Conservation (phyloP, 352 stramenopile species). For the Globisporangium nagaii region DNA sequence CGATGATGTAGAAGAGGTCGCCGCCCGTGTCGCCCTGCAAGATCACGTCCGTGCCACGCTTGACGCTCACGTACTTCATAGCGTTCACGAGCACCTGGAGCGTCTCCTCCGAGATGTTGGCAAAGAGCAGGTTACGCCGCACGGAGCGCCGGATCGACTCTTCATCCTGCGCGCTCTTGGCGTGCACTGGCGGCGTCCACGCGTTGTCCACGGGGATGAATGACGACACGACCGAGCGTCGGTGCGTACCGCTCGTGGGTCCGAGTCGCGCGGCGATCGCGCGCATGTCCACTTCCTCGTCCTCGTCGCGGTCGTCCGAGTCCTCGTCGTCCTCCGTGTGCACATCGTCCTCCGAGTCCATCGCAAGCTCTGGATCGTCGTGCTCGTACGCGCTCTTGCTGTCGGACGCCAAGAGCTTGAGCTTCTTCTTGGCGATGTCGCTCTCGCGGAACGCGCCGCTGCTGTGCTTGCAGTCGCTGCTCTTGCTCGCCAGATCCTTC, state of each 20-base stretch:
- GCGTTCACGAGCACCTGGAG: constrained; percentile 61
- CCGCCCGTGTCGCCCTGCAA: constrained; percentile 63
- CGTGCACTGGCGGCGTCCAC: constrained; percentile 46
- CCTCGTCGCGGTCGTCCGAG: constrained; percentile 12
- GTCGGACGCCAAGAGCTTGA: constrained; percentile 18
- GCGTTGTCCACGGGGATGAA: constrained; percentile 38
- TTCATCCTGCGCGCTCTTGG: constrained; percentile 46
- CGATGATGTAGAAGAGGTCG: constrained; percentile 90
- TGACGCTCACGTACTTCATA: constrained; percentile 58
- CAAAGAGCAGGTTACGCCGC: constrained; percentile 59
- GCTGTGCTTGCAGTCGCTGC: constrained; percentile 21
- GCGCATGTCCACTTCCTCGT: constrained; percentile 36
- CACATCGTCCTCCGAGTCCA: constrained; percentile 9
- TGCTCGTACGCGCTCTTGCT: constrained; percentile 12
- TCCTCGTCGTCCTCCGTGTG: constrained; percentile 22
- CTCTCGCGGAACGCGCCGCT: constrained; percentile 11
- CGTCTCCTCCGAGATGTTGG: constrained; percentile 59
- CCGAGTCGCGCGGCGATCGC: constrained; percentile 35
- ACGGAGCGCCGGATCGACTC: constrained; percentile 53
- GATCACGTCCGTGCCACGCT: constrained; percentile 47
- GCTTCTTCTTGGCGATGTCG: constrained; percentile 22
- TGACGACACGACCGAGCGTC: constrained; percentile 54
- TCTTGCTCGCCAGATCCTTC: constrained; percentile 24
- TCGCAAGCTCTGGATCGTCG: constrained; percentile 22
- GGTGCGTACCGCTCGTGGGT: constrained; percentile 25